phyloP scores from a whole-genome alignment of 2,329 filamentous ascomycete genomes.

The Bipolaris sorokiniana region DNA sequence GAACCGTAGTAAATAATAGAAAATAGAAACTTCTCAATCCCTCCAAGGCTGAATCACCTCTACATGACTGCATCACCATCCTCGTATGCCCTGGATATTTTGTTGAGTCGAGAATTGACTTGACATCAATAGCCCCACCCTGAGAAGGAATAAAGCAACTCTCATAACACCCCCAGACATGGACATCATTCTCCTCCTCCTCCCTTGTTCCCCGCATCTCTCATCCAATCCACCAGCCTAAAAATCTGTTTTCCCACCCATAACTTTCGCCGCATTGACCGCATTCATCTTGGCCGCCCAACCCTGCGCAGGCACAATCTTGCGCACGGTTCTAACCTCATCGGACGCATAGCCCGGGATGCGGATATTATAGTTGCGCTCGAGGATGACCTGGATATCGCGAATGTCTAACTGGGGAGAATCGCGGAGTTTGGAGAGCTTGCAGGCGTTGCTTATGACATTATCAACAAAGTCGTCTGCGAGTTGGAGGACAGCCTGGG shows the following conservation, averaged over 20 bases:
- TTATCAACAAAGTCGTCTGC: conserved; percentile 96
- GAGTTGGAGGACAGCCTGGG: conserved; percentile 80
- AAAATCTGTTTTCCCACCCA: conserved; percentile 54
- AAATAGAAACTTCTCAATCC: too few relatives aligned
- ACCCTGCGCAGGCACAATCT: conserved; percentile 82
- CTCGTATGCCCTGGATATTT: too few relatives aligned
- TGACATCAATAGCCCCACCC: too few relatives aligned
- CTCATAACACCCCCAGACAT: too few relatives aligned
- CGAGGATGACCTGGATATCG: conserved; percentile 62
- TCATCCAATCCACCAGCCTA: conserved; percentile 15
- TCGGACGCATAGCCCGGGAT: conserved; percentile 95
- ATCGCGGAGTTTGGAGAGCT: conserved; percentile 89
- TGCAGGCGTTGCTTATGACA: conserved; percentile 84
- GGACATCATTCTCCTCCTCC: too few relatives aligned
- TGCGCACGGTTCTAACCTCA: conserved; percentile 91
- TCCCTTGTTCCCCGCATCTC: too few relatives aligned
- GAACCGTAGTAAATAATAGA: too few relatives aligned
- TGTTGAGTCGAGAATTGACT: too few relatives aligned
- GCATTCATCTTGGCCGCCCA: conserved; percentile 99
- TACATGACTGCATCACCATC: too few relatives aligned
- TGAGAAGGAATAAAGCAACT: not conserved
- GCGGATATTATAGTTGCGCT: conserved; percentile 74
- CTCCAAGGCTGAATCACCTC: too few relatives aligned
- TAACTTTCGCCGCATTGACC: conserved; percentile 87
- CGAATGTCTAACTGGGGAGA: conserved; percentile 85